Base-by-base conservation (phyloP, 2,329 filamentous ascomycete genomes). In the Periconia macrospinosa region DNA sequence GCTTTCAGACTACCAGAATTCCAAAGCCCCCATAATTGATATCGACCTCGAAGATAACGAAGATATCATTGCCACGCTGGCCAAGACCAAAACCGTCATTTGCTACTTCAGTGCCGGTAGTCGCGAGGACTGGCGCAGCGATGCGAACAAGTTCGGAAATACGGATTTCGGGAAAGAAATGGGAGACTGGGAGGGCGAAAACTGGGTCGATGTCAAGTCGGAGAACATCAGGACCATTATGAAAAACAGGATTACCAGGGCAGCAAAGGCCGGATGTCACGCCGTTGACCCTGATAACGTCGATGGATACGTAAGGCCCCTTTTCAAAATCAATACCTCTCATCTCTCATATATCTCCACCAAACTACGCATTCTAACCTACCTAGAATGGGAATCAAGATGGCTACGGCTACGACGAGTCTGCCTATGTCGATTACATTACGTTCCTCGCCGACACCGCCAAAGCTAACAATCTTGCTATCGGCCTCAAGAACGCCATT, bases 21-120 rank as follows among this genome's bases (percentile, higher is more conserved):
- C 49, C 15, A 11, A 20, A 46, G 49, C 40, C 14, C 17, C 20
- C 7, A 75, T 86, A 35, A 86, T 81, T 65, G 84, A 86, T 67
- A 85, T 87, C 52, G 76, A 83, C 54, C 75, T 84, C 17, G 83
- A 86, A 67, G 75, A 79, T 53, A 81, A 81, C 54, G 74, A 76
- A 18, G 63, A 68, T 14, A 76, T 70, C 6, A 81, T 85, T 50
- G 57, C 68, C 6, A 64, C 68, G 5, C 72, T 85, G 7, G 62
- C 75, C 20, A 80, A 78, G 27, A 62, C 75, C 19, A 81, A 81
- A 65, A 83, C 81, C 56, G 81, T 89, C 54, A 86, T 90, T 57
- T 91, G 88, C 77, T 90, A 91, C 73, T 90, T 90, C 75, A 87
- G 84, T 47, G 86, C 86, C 0, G 87, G 88, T 1, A 86, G 83